These are phyloP conservation scores for Aspergillus cavernicola DNA, from an alignment of 495 filamentous ascomycete genomes.

Conservation along the genomic window DNA sequence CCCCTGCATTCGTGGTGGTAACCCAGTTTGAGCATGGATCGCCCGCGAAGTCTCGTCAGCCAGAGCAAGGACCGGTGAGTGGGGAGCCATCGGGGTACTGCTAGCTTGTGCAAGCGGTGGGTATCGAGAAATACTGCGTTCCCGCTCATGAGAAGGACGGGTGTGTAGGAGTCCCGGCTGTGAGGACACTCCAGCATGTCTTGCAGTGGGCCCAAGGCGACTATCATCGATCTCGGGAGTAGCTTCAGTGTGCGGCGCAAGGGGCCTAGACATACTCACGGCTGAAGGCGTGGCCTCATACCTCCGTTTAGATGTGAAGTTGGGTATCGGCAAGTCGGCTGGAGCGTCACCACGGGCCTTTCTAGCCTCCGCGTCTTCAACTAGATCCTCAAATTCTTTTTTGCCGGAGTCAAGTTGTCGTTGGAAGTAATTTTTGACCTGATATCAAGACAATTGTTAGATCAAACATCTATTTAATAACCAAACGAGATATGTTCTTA, in stretches of 20 bases:
- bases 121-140: slow-evolving; percentile 36
- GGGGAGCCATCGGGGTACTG: slow-evolving; percentile 28
- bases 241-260: slow-evolving; percentile 56
- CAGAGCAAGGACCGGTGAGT: slow-evolving; percentile 17
- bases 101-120: slow-evolving; percentile 45
- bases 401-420: slow-evolving; percentile 69
- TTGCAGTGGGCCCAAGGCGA: slow-evolving; percentile 43
- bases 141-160: slow-evolving; percentile 32
- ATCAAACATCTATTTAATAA: no score
- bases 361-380: slow-evolving; percentile 67
- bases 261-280: slow-evolving; percentile 54
- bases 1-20: slow-evolving; percentile 30
- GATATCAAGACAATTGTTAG: no score
- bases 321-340: slow-evolving; percentile 60
- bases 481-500: slow-evolving; percentile 35
- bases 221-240: slow-evolving; percentile 52
- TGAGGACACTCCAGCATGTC: slow-evolving; percentile 29
- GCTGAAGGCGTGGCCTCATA: slow-evolving; percentile 54
- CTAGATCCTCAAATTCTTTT: slow-evolving; percentile 64
- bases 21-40: slow-evolving; percentile 26
- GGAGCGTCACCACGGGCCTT: slow-evolving; percentile 65
- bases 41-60: slow-evolving; percentile 31
- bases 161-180: slow-evolving; percentile 31
- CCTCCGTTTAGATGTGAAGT: slow-evolving; percentile 56
- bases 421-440: slow-evolving; percentile 93